phyloP scores from a whole-genome alignment of 768 basidiomycete species.

The Astraeus odoratus region DNA sequence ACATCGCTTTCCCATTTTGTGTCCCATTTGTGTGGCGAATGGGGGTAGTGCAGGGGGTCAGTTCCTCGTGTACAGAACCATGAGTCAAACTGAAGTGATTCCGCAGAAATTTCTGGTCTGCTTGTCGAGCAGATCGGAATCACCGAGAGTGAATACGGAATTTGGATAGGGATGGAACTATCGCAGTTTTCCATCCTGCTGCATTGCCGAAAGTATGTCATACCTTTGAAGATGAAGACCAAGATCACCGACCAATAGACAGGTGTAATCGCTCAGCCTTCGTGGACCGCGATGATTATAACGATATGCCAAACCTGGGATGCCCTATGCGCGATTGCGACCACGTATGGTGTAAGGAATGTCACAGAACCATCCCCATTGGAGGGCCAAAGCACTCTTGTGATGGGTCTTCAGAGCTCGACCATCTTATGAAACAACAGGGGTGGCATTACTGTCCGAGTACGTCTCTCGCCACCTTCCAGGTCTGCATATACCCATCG shows the following conservation, averaged over 20 bases:
- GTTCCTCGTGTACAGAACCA: not conserved
- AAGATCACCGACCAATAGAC: not conserved
- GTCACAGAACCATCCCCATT: slow-evolving; percentile 35
- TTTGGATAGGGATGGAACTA: slow-evolving; percentile 43
- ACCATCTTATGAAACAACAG: slow-evolving; percentile 41
- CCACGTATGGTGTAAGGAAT: slow-evolving; percentile 56
- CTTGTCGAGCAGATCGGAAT: slow-evolving; percentile 43
- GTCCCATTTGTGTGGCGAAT: slow-evolving; percentile 46
- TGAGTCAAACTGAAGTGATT: not conserved
- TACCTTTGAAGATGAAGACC: not conserved
- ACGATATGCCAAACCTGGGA: slow-evolving; percentile 31
- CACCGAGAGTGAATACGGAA: slow-evolving; percentile 32
- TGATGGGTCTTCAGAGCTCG: slow-evolving; percentile 50
- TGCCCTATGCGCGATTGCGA: slow-evolving; percentile 46
- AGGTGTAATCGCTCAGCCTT: slow-evolving; percentile 46
- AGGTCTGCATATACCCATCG: not conserved
- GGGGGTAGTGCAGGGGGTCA: slow-evolving; percentile 27
- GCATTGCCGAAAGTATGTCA: slow-evolving; percentile 44
- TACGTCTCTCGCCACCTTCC: slow-evolving; percentile 13
- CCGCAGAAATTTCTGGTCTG: slow-evolving; percentile 32
- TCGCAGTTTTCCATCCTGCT: slow-evolving; percentile 35
- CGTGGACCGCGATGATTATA: slow-evolving; percentile 45
- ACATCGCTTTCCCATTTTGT: slow-evolving; percentile 51
- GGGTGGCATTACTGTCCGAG: slow-evolving; percentile 67
- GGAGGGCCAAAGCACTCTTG: slow-evolving; percentile 46